Conservation (phyloP, 2,329 filamentous ascomycete species). For the Fusarium agapanthi region DNA sequence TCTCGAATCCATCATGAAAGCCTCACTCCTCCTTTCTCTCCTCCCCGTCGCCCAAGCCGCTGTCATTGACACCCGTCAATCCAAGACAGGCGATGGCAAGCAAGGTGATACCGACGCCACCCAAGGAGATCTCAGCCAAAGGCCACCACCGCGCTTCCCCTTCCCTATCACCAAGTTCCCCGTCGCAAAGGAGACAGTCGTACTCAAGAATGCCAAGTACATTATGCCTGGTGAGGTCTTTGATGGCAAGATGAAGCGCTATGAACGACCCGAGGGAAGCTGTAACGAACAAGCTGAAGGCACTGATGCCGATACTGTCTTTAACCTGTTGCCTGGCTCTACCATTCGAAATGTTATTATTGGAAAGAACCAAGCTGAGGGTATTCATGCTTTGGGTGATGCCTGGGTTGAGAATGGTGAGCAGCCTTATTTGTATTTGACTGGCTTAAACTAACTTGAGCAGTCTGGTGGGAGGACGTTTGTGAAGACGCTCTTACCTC, state of each 20-base stretch:
- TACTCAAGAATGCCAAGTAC: slow-evolving; percentile 43
- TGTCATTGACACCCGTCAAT: slow-evolving; percentile 27
- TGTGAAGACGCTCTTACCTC: slow-evolving; percentile 43
- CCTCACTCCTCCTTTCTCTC: slow-evolving; percentile 28
- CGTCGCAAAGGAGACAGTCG: slow-evolving; percentile 41
- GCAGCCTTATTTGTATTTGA: fast-evolving
- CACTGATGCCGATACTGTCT: slow-evolving; percentile 51
- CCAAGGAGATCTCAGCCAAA: slow-evolving; percentile 39
- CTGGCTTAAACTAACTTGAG: neutral
- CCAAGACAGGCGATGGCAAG: slow-evolving; percentile 36
- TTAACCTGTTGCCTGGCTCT: slow-evolving; percentile 48
- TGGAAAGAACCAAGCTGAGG: slow-evolving; percentile 48
- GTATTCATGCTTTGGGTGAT: slow-evolving; percentile 44
- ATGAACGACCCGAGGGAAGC: slow-evolving; percentile 50
- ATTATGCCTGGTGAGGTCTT: slow-evolving; percentile 45
- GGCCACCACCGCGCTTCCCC: slow-evolving; percentile 43
- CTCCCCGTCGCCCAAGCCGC: slow-evolving; percentile 33
- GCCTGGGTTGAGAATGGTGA: slow-evolving; percentile 45
- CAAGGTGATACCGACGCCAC: slow-evolving; percentile 37
- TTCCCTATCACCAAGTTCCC: slow-evolving; percentile 45
- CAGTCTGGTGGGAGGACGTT: slow-evolving; percentile 46
- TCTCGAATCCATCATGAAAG: slow-evolving; percentile 29
- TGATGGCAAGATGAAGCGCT: slow-evolving; percentile 50
- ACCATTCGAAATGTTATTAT: slow-evolving; percentile 53
- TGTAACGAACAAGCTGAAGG: slow-evolving; percentile 58